A percentile compares a stretch with the other conserved stretches of the same genome.
phyloP scores from a whole-genome alignment of 768 basidiomycete genomes.

The Lactifluus echinatus region DNA sequence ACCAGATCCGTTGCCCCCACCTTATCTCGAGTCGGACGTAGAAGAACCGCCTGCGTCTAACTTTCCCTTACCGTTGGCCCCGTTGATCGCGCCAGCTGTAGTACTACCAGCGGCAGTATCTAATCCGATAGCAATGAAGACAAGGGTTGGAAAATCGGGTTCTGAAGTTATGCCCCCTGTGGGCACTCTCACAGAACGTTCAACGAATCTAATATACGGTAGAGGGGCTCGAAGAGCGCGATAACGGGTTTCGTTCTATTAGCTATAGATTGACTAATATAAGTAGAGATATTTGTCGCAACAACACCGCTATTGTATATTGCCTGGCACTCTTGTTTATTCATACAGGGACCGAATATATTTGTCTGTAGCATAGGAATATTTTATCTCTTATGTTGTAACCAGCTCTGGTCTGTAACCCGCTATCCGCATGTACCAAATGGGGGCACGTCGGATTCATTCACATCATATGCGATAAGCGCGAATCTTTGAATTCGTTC shows the following conservation, averaged over 20 bases:
- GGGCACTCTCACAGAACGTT: conserved; percentile 29
- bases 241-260: background rate
- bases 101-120: conserved; percentile 15
- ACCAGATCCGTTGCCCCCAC: conserved; percentile 5
- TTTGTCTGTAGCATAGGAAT: too few relatives aligned
- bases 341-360: too few relatives aligned
- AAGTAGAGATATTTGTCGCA: too few relatives aligned
- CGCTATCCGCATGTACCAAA: conserved; percentile 49
- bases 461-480: conserved; percentile 68
- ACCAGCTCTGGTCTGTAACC: conserved; percentile 13
- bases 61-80: background rate
- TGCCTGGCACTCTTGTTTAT: too few relatives aligned
- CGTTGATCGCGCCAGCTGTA: conserved; percentile 9
- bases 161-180: conserved; percentile 8
- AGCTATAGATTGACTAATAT: too few relatives aligned
- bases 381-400: too few relatives aligned
- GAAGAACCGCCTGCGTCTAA: background rate
- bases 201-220: conserved; percentile 27
- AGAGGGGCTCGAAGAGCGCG: conserved; percentile 18
- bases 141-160: conserved; percentile 22
- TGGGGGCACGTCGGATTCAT: conserved; percentile 70
- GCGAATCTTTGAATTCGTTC: conserved; percentile 45
- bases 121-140: conserved; percentile 19
- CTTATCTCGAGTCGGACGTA: conserved; percentile 6
- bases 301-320: background rate